Conservation (phyloP, 2,329 filamentous ascomycete species). For the Arthrobotrys entomopaga region DNA sequence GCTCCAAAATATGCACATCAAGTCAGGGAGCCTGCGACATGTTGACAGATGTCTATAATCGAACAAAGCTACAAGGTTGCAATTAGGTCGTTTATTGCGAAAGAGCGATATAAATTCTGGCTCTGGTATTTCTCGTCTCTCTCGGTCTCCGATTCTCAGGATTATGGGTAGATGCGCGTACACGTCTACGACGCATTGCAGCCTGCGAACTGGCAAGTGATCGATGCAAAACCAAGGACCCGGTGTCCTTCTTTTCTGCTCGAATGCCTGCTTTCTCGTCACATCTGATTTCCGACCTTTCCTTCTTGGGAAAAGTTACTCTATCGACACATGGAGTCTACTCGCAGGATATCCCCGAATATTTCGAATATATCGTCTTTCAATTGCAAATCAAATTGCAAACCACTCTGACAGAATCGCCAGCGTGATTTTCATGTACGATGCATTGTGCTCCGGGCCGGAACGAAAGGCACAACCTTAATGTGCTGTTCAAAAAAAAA, state of each 20-base stretch:
- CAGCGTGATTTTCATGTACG: conserved; percentile 21
- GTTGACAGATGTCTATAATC: conserved; percentile 32
- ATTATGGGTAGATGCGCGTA: conserved; percentile 30
- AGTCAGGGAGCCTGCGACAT: conserved; percentile 38
- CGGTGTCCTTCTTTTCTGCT: conserved; percentile 40
- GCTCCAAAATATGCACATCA: conserved; percentile 49
- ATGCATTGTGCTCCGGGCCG: conserved; percentile 21
- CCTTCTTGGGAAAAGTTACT: conserved; percentile 55
- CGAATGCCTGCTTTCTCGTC: conserved; percentile 53
- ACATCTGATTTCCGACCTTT: conserved; percentile 51
- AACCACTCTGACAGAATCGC: neutral
- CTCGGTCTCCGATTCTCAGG: conserved; percentile 9
- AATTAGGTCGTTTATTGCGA: no score
- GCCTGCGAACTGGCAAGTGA: conserved; percentile 47
- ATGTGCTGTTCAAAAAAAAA: conserved; percentile 32
- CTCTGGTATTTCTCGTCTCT: neutral
- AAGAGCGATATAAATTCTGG: no score
- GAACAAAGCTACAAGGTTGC: conserved; percentile 2
- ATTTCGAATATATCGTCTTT: conserved; percentile 49
- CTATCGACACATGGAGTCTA: conserved; percentile 51
- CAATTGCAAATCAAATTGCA: conserved; percentile 42
- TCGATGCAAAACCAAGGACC: conserved; percentile 31
- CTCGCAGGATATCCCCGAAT: conserved; percentile 39
- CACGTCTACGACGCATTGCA: conserved; percentile 53
- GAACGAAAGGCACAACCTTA: conserved; percentile 31